Evolutionary conservation across 441 rosid species (phyloP).

Genomic region (Hura crepitans): DNA sequence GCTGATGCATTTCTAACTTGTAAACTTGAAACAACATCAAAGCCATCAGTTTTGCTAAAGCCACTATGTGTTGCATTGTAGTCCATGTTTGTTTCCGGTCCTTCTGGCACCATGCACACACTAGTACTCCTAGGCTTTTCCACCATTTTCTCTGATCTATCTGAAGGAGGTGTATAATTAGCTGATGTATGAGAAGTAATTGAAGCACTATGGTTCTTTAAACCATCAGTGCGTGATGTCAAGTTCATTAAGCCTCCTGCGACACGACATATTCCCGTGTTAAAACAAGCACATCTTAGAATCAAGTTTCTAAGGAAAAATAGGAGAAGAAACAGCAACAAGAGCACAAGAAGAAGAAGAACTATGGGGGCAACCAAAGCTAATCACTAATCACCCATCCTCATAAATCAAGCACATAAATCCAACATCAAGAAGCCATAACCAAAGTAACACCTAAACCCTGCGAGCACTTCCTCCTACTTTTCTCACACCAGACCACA

Average conservation of each 20-base stretch:
- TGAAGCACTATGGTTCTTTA: slow-evolving; percentile 18
- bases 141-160: slow-evolving; percentile 4
- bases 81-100: slow-evolving; percentile 12
- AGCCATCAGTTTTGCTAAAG: slow-evolving; percentile 26
- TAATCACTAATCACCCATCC: not conserved
- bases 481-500: not conserved
- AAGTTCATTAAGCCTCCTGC: slow-evolving; percentile 21
- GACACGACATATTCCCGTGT: slow-evolving; percentile 4
- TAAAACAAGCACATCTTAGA: slow-evolving; percentile 8
- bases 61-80: slow-evolving; percentile 17
- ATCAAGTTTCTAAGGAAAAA: not conserved
- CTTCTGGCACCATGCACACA: slow-evolving; percentile 1
- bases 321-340: not conserved
- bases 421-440: not conserved
- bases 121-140: slow-evolving; percentile 16
- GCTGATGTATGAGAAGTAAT: slow-evolving; percentile 26
- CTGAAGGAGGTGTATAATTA: slow-evolving; percentile 15
- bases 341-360: not conserved
- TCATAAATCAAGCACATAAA: not conserved
- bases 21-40: slow-evolving; percentile 30
- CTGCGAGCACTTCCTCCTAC: not conserved
- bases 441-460: not conserved
- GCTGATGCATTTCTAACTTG: slow-evolving; percentile 22
- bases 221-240: slow-evolving; percentile 11
- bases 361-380: not conserved